Conservation (phyloP, 2,329 filamentous ascomycete species). For the Lojkania enalia region DNA sequence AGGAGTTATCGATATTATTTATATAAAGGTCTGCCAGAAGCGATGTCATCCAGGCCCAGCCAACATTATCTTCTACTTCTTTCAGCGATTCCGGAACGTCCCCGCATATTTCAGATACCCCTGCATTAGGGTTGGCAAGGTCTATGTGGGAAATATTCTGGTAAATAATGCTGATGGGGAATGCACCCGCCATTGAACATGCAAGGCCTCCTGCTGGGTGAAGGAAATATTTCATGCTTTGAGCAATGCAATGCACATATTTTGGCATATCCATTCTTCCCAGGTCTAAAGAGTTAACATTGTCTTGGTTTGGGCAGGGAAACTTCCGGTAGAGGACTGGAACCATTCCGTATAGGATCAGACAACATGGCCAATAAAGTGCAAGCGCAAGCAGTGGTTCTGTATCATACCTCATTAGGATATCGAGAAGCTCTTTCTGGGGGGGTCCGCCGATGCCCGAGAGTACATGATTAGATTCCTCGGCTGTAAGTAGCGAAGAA, state of each 20-base stretch:
- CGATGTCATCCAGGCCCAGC: neutral
- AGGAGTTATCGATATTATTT: too few relatives aligned
- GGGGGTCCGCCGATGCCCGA: constrained; percentile 1
- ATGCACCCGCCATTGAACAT: neutral
- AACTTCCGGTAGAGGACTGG: constrained; percentile 4
- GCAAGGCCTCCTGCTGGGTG: constrained; percentile 5
- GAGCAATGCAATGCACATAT: constrained; percentile 12
- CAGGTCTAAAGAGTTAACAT: neutral
- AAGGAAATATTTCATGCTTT: constrained; percentile 9
- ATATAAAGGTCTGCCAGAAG: neutral
- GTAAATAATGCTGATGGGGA: constrained; percentile 4
- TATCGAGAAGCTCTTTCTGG: constrained; percentile 10
- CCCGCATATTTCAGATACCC: neutral
- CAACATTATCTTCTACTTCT: neutral
- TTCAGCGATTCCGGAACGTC: constrained; percentile 2
- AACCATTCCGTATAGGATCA: constrained; percentile 9
- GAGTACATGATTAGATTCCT: neutral
- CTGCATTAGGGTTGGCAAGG: neutral
- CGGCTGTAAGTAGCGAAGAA: neutral
- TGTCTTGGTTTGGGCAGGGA: neutral
- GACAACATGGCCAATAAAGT: constrained; percentile 17
- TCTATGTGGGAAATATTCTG: constrained; percentile 1
- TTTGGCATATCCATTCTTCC: constrained; percentile 4
- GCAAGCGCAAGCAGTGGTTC: constrained; percentile 10
- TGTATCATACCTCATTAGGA: constrained; percentile 6